Conservation (phyloP, 2,329 filamentous ascomycete species). For the Colletotrichum melonis region DNA sequence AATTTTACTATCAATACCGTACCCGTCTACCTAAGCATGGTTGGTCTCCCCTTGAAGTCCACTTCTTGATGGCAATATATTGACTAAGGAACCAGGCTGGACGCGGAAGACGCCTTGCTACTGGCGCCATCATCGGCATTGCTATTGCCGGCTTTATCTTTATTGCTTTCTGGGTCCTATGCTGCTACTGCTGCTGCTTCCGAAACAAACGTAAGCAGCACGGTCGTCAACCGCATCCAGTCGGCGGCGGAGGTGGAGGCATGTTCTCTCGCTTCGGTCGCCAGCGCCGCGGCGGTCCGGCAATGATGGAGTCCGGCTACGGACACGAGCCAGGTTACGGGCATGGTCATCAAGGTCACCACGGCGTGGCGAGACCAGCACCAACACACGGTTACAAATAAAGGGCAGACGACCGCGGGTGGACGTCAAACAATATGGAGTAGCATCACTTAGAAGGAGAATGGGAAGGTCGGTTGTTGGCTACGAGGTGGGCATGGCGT, state of each 20-base stretch:
- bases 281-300: conserved; percentile 14
- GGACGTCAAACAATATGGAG: no score
- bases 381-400: conserved; percentile 22
- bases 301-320: conserved; percentile 30
- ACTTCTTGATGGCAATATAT: neutral
- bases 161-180: conserved; percentile 20
- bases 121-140: conserved; percentile 34
- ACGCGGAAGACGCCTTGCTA: conserved; percentile 35
- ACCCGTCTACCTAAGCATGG: neutral
- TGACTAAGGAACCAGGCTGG: conserved; percentile 3
- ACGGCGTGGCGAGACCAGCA: conserved; percentile 8
- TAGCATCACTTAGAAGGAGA: neutral
- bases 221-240: neutral
- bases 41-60: neutral
- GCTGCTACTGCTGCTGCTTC: conserved; percentile 36
- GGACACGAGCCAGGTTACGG: neutral
- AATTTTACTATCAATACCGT: neutral
- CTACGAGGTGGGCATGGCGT: neutral
- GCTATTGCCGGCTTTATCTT: conserved; percentile 35
- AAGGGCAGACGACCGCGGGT: no score
- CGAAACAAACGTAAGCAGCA: conserved; percentile 29
- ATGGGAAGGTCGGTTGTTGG: neutral
- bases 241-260: conserved; percentile 3
- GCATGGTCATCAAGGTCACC: neutral
- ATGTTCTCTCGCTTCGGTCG: conserved; percentile 19